A percentile compares a stretch with the other conserved stretches of the same genome.
phyloP scores from a whole-genome alignment of 2,329 filamentous ascomycete genomes.

The Scedosporium boydii region DNA sequence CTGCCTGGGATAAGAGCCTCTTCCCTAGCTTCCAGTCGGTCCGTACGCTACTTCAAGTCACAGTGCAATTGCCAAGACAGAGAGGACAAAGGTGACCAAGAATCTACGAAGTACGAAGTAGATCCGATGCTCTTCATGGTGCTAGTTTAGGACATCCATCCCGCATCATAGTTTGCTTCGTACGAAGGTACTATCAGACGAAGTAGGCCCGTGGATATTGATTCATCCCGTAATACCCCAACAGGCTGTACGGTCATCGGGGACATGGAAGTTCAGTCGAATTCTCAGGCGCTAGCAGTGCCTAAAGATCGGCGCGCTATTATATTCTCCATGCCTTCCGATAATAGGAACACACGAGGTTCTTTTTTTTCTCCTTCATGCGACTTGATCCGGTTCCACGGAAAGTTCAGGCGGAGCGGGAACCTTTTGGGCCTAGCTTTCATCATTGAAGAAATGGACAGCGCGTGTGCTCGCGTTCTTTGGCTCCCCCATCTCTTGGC shows the following conservation, averaged over 20 bases:
- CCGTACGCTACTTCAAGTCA: background rate
- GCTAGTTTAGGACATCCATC: background rate
- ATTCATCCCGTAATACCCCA: background rate
- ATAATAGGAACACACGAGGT: background rate
- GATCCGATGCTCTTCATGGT: background rate
- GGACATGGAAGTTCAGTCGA: background rate
- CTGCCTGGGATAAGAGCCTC: background rate
- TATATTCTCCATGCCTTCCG: background rate
- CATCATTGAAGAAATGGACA: background rate
- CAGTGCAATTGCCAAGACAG: background rate
- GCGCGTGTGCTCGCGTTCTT: background rate
- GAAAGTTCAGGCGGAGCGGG: background rate
- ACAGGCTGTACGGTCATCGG: background rate
- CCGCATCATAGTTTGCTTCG: too few relatives aligned
- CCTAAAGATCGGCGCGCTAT: background rate
- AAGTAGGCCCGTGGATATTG: background rate
- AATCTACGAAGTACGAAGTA: too few relatives aligned
- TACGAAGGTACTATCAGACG: too few relatives aligned
- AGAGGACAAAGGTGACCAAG: background rate
- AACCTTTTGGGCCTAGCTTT: background rate
- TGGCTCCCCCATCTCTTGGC: background rate
- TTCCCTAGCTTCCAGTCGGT: background rate
- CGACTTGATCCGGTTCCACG: background rate
- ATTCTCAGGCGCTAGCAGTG: background rate
- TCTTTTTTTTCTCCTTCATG: background rate